Conservation (phyloP, 192 early-diverging fungal species). For the Coemansia sp. region DNA sequence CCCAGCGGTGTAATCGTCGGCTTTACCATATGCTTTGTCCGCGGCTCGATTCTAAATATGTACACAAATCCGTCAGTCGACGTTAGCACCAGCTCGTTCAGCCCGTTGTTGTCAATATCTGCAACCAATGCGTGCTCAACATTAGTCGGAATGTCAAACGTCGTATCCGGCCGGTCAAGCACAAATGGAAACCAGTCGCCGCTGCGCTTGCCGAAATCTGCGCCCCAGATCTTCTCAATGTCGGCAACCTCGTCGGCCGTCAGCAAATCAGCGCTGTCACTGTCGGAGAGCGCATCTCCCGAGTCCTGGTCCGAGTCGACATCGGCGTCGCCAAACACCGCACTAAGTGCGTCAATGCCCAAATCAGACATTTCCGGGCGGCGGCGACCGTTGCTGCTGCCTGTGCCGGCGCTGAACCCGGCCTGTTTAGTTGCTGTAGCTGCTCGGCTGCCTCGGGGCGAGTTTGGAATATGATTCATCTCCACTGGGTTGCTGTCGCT, state of each 20-base stretch:
- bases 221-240: slow-evolving; percentile 55
- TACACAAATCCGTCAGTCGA: slow-evolving; percentile 57
- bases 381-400: slow-evolving; percentile 11
- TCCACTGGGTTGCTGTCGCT: slow-evolving; percentile 11
- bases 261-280: slow-evolving; percentile 19
- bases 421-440: background rate
- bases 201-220: slow-evolving; percentile 52
- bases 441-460: slow-evolving; percentile 1
- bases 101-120: slow-evolving; percentile 52
- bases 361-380: slow-evolving; percentile 12
- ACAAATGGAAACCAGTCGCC: slow-evolving; percentile 55
- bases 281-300: slow-evolving; percentile 30
- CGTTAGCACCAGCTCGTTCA: slow-evolving; percentile 57
- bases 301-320: slow-evolving; percentile 37
- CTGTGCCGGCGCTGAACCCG: slow-evolving; percentile 23
- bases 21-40: slow-evolving; percentile 41
- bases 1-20: slow-evolving; percentile 40
- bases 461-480: background rate
- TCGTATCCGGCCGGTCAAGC: slow-evolving; percentile 47
- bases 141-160: slow-evolving; percentile 52
- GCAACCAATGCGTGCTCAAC: slow-evolving; percentile 55
- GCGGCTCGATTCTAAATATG: slow-evolving; percentile 47
- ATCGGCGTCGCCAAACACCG: slow-evolving; percentile 35
- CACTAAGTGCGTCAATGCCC: slow-evolving; percentile 27
- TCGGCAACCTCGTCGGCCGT: slow-evolving; percentile 43